Evolutionary conservation across 257 asterid genomes (phyloP).

Genomic region (Capsicum baccatum): DNA sequence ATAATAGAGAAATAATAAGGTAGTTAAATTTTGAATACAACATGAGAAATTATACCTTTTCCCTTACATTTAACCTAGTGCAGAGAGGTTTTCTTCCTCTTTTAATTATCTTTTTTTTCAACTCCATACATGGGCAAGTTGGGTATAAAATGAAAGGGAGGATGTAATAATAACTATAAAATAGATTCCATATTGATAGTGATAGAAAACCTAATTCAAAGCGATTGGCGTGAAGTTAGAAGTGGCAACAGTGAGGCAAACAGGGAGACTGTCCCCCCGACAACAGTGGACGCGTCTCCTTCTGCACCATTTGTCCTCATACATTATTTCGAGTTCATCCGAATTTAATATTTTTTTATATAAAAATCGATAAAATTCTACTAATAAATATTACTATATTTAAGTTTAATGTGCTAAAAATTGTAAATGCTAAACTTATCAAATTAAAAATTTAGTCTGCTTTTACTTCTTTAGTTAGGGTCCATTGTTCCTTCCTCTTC

Average conservation of each 20-base stretch:
- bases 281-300: not conserved
- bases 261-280: constrained; percentile 17
- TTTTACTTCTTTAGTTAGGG: no score
- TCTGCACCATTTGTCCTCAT: not conserved
- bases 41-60: not conserved
- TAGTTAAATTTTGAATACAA: not conserved
- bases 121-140: not conserved
- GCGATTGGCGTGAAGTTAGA: not conserved
- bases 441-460: no score
- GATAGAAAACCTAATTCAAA: not conserved
- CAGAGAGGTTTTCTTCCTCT: not conserved
- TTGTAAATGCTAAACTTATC: no score
- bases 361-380: no score
- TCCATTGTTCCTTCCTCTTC: no score
- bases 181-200: not conserved
- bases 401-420: no score
- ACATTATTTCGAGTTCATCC: not conserved
- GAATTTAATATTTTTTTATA: not conserved
- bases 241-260: constrained; percentile 23
- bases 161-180: not conserved
- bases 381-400: no score
- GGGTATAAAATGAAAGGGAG: not conserved
- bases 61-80: not conserved
- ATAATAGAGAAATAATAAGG: not conserved
- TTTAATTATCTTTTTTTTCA: no score